Conservation (phyloP, 371 early-diverging fungal species). For the Circinella umbellata region DNA sequence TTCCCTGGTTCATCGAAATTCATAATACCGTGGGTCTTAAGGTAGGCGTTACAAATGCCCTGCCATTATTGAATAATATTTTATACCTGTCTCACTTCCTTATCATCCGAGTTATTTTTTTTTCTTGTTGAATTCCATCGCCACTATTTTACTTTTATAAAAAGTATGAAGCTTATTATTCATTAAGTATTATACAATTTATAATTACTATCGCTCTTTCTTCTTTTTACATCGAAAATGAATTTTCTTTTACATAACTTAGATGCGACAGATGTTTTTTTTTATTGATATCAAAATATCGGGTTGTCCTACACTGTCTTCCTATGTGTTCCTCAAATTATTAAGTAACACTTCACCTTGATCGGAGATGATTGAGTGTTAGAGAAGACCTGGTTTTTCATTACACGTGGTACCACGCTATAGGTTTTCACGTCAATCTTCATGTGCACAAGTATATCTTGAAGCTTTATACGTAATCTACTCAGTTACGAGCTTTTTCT, state of each 20-base stretch:
- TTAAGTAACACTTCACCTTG: not conserved
- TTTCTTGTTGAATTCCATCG: no score
- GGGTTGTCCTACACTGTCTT: not conserved
- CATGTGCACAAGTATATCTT: no score
- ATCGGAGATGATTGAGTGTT: not conserved
- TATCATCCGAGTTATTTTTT: not conserved
- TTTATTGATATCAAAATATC: not conserved
- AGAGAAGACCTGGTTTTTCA: not conserved
- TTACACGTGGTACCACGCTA: slow-evolving; percentile 6
- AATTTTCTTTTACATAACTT: no score
- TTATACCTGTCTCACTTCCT: not conserved
- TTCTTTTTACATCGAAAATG: no score
- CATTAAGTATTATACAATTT: no score
- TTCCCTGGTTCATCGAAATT: not conserved
- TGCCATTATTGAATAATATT: no score
- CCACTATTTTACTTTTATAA: no score
- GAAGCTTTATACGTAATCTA: no score
- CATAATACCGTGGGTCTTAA: not conserved
- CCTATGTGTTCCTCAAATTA: not conserved
- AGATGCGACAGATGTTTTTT: no score
- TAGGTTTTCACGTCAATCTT: not conserved
- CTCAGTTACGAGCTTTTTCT: no score
- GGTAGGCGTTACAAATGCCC: not conserved
- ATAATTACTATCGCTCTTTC: no score
- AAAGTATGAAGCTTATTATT: no score